Evolutionary conservation across 805 yeast genomes (phyloP).

Genomic region (Ogataea methanolica): DNA sequence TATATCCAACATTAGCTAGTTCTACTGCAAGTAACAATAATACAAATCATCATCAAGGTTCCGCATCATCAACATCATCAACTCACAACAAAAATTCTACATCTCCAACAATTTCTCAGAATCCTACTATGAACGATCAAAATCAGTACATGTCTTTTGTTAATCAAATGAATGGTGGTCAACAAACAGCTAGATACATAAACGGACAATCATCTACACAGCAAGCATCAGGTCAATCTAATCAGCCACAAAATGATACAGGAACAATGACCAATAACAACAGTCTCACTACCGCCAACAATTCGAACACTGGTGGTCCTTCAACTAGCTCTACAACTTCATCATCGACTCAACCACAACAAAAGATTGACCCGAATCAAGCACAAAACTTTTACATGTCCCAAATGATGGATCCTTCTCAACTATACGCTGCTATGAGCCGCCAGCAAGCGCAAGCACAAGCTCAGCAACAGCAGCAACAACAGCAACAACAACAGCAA

Average conservation of each 20-base stretch:
- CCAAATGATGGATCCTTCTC: conserved; percentile 21
- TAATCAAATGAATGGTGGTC: conserved; percentile 17
- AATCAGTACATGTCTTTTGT: conserved; percentile 18
- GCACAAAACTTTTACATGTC: conserved; percentile 18
- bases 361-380: conserved; percentile 14
- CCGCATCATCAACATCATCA: conserved; percentile 12
- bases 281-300: conserved; percentile 3
- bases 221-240: background rate
- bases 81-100: conserved; percentile 14
- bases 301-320: background rate
- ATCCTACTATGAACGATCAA: conserved; percentile 16
- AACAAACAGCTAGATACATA: conserved; percentile 11
- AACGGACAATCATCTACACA: conserved; percentile 12
- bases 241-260: background rate
- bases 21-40: conserved; percentile 1
- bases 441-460: conserved; percentile 20
- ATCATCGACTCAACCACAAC: conserved; percentile 8
- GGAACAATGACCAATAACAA: conserved; percentile 5
- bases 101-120: conserved; percentile 21
- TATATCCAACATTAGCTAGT: conserved; percentile 16
- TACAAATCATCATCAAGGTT: conserved; percentile 4
- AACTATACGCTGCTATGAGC: conserved; percentile 18
- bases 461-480: conserved; percentile 13
- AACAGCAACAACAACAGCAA: conserved; percentile 7
- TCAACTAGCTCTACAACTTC: background rate